Evolutionary conservation across 2,329 filamentous ascomycete genomes (phyloP).

Genomic region (Fusarium chaquense): DNA sequence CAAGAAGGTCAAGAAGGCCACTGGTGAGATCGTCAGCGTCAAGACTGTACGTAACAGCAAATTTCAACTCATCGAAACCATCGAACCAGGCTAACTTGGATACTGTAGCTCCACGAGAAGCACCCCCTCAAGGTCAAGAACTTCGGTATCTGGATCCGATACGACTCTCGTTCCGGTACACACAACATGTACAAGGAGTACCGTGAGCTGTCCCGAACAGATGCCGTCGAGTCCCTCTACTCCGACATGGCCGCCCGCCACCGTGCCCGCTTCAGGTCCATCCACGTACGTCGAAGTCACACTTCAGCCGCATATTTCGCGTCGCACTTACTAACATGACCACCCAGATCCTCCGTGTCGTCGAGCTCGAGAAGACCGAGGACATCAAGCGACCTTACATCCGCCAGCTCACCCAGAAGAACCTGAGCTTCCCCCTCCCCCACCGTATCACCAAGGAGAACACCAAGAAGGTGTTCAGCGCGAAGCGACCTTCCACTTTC

Average conservation of each 20-base stretch:
- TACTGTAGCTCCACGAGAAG: slow-evolving; percentile 93
- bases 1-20: slow-evolving; percentile 99
- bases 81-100: slow-evolving; percentile 3
- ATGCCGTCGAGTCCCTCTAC: slow-evolving; percentile 97
- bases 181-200: slow-evolving; percentile 99
- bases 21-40: slow-evolving; percentile 97
- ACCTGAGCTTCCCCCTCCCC: slow-evolving; percentile 97
- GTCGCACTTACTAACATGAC: slow-evolving; percentile 12
- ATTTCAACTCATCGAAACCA: background rate
- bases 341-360: slow-evolving; percentile 91
- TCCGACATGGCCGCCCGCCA: slow-evolving; percentile 99
- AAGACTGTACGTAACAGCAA: slow-evolving; percentile 79
- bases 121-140: slow-evolving; percentile 99
- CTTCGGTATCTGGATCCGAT: slow-evolving; percentile 99
- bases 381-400: slow-evolving; percentile 99
- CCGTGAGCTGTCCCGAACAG: slow-evolving; percentile 96
- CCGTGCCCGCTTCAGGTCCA: slow-evolving; percentile 94
- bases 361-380: slow-evolving; percentile 94
- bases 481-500: slow-evolving; percentile 96
- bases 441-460: slow-evolving; percentile 89
- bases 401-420: slow-evolving; percentile 96
- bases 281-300: slow-evolving; percentile 80
- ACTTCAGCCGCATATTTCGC: background rate
- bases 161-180: slow-evolving; percentile 99
- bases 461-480: slow-evolving; percentile 92